Base-by-base conservation (phyloP, 257 asterid species). In the Rubia yunnanensis region DNA sequence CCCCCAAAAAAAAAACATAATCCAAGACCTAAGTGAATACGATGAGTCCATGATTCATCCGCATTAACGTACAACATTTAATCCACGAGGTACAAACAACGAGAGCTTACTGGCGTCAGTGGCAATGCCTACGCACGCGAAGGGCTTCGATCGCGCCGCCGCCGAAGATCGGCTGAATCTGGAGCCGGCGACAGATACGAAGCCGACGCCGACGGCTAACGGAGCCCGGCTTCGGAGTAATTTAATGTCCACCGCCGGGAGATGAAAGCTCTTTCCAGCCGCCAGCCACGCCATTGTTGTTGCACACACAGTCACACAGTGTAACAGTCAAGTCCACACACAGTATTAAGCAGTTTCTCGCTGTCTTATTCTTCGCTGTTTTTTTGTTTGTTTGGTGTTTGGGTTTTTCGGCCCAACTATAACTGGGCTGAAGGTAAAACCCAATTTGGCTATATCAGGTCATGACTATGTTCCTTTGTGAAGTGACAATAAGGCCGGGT, bases 201-300 rank as follows among this genome's bases (percentile, higher is more conserved):
- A 85, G 68, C 91, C 85, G 10, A 81, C 31, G 54, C 89, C 84
- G 46, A 70, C 79, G 41, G 81, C 83, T 15, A 80, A 30, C 1
- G 95, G 88, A 57, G 81, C 83, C 30, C 86, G 72, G 54, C 74
- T 65, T 22, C 89, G 84, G 61, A 89, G 72, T 18, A 80, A 76
- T 31, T 70, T 70, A 31, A 77, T 85, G 49, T 87, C 86, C 65
- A 89, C 39, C 38, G 96, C 80, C 72, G 96, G 96, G 38, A 92
- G 13, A 46, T 82, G 84, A 63, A 92, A 89, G 67, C 65, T 82
- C 80, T 85, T 92, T 48, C 88, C 83, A 73, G 88, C 94, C 83
- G 86, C 79, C 75, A 66, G 75, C 95, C 92, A 92, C 70, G 89
- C 83, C 98, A 88, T 92, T 32, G 63, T 17, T 48, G 31, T 54